Conservation (phyloP, 352 stramenopile genomes). For the Phytophthora melonis region DNA sequence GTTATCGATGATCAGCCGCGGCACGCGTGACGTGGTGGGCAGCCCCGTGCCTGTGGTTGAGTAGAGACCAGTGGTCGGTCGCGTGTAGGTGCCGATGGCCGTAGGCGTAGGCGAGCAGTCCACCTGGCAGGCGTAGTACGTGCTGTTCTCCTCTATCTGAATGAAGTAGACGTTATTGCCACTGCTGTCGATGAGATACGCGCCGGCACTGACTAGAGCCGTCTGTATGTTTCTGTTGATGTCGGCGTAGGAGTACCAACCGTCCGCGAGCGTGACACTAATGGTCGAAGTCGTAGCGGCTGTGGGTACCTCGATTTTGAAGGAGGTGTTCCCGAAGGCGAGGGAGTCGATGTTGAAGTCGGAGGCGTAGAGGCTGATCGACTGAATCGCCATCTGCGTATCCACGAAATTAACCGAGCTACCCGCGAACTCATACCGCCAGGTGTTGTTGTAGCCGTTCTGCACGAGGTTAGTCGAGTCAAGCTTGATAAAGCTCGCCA, state of each 20-base stretch:
- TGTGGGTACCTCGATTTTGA: background rate
- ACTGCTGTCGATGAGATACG: conserved; percentile 17
- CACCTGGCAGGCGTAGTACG: conserved; percentile 21
- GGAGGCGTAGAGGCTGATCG: background rate
- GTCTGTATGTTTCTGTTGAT: conserved; percentile 18
- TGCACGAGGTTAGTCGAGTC: conserved; percentile 21
- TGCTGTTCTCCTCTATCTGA: conserved; percentile 16
- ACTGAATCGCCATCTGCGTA: conserved; percentile 2
- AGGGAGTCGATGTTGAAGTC: background rate
- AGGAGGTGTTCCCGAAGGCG: background rate
- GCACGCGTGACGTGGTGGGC: conserved; percentile 21
- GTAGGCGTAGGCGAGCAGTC: conserved; percentile 19
- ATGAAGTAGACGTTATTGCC: conserved; percentile 27
- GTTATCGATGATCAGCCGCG: conserved; percentile 26
- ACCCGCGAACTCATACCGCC: conserved; percentile 13
- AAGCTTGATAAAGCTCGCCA: conserved; percentile 22
- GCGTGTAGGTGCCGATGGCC: background rate
- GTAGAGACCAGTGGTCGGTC: conserved; percentile 26
- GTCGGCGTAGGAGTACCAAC: conserved; percentile 15
- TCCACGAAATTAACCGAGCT: conserved; percentile 4
- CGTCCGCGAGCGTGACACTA: conserved; percentile 3
- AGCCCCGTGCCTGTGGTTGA: conserved; percentile 19
- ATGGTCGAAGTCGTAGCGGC: background rate
- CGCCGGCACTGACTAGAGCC: conserved; percentile 14
- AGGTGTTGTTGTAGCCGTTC: conserved; percentile 13